Evolutionary conservation across 2,329 filamentous ascomycete genomes (phyloP).

Genomic region (Fusarium caatingaense): DNA sequence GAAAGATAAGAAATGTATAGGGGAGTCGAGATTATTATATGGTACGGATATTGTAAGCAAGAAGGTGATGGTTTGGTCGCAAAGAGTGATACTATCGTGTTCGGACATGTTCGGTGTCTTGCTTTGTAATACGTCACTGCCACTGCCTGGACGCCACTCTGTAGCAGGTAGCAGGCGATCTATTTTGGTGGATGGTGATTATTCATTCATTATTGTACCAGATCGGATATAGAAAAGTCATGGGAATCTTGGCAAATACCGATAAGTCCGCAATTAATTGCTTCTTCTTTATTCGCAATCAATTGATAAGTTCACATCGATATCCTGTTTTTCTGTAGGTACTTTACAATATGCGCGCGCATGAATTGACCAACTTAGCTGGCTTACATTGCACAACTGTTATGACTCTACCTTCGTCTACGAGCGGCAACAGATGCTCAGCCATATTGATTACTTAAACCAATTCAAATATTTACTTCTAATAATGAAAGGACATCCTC

Average conservation of each 20-base stretch:
- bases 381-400: neutral
- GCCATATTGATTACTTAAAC: neutral
- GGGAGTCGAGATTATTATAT: slow-evolving; percentile 6
- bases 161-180: neutral
- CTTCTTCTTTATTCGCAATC: no score
- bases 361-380: no score
- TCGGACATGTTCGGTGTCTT: slow-evolving; percentile 47
- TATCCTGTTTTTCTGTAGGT: neutral
- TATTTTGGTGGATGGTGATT: slow-evolving; percentile 1
- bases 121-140: slow-evolving; percentile 58
- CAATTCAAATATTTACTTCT: neutral
- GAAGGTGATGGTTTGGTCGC: neutral
- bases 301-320: neutral
- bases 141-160: slow-evolving; percentile 38
- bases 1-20: slow-evolving; percentile 15
- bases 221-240: neutral
- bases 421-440: fast-evolving
- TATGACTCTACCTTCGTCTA: neutral
- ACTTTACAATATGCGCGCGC: neutral
- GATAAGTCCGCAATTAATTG: no score
- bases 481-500: neutral
- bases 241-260: neutral
- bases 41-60: slow-evolving; percentile 1
- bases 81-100: slow-evolving; percentile 28
- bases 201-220: neutral